phyloP scores from a whole-genome alignment of 2,329 filamentous ascomycete species.

The Scedosporium apiospermum region DNA sequence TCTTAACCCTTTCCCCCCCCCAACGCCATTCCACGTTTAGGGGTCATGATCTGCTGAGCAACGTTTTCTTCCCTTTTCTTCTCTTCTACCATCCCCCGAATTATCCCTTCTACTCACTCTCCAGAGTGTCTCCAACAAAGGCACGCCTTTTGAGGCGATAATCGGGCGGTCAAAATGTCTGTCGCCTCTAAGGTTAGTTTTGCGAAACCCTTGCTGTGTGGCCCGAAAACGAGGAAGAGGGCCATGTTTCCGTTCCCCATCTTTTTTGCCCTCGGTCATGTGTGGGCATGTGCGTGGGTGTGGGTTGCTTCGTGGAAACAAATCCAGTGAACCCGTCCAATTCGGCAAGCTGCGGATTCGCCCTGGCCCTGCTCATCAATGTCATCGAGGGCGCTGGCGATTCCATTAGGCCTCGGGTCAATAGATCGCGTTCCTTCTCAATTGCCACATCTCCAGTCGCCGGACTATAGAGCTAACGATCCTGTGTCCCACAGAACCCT shows the following conservation, averaged over 20 bases:
- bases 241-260: not conserved
- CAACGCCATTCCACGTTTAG: not conserved
- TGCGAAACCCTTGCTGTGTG: conserved; percentile 1
- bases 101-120: conserved; percentile 2
- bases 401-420: not conserved
- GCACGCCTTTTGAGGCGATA: conserved; percentile 42
- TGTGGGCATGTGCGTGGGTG: too few species aligned
- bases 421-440: not conserved
- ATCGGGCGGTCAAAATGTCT: conserved; percentile 49
- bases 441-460: conserved; percentile 15
- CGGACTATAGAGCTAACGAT: conserved; percentile 10
- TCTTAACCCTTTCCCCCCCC: not conserved
- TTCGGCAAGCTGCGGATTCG: too few species aligned
- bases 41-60: conserved; percentile 8
- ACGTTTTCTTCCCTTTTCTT: not conserved
- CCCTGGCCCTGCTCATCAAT: too few species aligned
- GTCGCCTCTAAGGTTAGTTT: conserved; percentile 50
- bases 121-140: conserved; percentile 13
- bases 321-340: too few species aligned
- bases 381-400: too few species aligned
- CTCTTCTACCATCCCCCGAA: not conserved
- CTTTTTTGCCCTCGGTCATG: not conserved
- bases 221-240: not conserved
- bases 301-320: too few species aligned
- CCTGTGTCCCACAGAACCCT: conserved; percentile 59